Evolutionary conservation across 805 yeast genomes (phyloP).

Genomic region (Yarrowia sp.): DNA sequence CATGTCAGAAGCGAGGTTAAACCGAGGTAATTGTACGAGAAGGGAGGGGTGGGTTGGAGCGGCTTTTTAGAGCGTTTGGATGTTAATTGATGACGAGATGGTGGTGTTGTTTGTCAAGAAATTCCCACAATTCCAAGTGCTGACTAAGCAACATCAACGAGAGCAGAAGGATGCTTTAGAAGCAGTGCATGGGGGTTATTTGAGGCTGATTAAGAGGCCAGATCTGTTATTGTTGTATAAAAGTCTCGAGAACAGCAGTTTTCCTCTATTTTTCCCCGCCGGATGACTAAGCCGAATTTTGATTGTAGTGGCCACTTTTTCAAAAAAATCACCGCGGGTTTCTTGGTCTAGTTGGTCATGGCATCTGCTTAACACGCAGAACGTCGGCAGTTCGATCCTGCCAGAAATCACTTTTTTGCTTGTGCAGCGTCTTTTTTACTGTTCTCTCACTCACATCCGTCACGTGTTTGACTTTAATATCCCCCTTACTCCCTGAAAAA

Average conservation of each 20-base stretch:
- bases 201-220: neutral
- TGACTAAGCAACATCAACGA: too few species aligned
- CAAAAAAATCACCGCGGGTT: neutral
- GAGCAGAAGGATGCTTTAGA: neutral
- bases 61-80: too few species aligned
- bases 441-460: neutral
- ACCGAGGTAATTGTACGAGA: neutral
- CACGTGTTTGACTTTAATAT: slow-evolving; percentile 28
- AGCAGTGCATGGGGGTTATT: neutral
- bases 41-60: neutral
- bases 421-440: too few species aligned
- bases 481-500: slow-evolving; percentile 1
- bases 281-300: neutral
- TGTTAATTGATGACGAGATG: too few species aligned
- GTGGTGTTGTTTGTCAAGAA: too few species aligned
- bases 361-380: slow-evolving; percentile 99
- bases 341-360: slow-evolving; percentile 97
- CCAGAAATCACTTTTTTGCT: slow-evolving; percentile 21
- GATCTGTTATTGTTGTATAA: too few species aligned
- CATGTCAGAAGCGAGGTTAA: neutral
- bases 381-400: slow-evolving; percentile 99
- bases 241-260: too few species aligned
- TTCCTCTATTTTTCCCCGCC: too few species aligned
- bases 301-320: neutral
- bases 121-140: too few species aligned